A percentile compares a stretch with the other conserved stretches of the same genome.
Conservation (phyloP, 805 yeast species). For the Candida sonorensis region DNA sequence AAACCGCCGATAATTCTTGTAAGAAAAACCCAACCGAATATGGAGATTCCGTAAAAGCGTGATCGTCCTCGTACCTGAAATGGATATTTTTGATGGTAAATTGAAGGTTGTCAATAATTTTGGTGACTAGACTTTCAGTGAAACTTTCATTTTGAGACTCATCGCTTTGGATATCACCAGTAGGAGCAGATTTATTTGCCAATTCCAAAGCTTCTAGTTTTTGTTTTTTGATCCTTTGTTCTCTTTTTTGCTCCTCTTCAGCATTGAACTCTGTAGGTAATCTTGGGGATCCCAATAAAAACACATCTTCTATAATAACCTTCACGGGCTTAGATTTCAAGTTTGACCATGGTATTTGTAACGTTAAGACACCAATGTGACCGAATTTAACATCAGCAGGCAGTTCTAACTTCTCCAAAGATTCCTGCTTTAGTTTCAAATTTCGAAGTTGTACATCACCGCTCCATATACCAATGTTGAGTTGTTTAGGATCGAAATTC, state of each 20-base stretch:
- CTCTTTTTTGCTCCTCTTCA: constrained; percentile 54
- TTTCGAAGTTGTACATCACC: constrained; percentile 89
- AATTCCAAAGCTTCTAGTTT: constrained; percentile 59
- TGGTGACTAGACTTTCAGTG: constrained; percentile 79
- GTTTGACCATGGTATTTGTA: constrained; percentile 97
- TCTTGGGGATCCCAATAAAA: constrained; percentile 73
- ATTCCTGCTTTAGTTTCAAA: constrained; percentile 76
- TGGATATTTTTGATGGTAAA: constrained; percentile 88
- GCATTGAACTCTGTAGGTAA: constrained; percentile 45
- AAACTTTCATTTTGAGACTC: constrained; percentile 65
- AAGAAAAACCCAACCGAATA: constrained; percentile 79
- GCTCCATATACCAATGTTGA: constrained; percentile 94
- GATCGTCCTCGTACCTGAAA: constrained; percentile 80
- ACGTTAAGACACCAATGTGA: constrained; percentile 77
- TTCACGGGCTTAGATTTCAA: constrained; percentile 89
- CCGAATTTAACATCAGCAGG: constrained; percentile 90
- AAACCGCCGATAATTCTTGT: constrained; percentile 83
- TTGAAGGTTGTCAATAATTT: constrained; percentile 88
- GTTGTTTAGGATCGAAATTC: constrained; percentile 90
- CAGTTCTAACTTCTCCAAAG: constrained; percentile 75
- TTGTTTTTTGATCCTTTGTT: constrained; percentile 54
- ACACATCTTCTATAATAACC: constrained; percentile 79
- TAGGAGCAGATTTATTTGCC: constrained; percentile 38
- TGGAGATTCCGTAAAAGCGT: constrained; percentile 64
- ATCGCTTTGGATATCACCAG: constrained; percentile 28